A percentile compares a stretch with the other conserved stretches of the same genome.
Conservation (phyloP, 2,329 filamentous ascomycete genomes). For the Cryphonectria nitschkei region DNA sequence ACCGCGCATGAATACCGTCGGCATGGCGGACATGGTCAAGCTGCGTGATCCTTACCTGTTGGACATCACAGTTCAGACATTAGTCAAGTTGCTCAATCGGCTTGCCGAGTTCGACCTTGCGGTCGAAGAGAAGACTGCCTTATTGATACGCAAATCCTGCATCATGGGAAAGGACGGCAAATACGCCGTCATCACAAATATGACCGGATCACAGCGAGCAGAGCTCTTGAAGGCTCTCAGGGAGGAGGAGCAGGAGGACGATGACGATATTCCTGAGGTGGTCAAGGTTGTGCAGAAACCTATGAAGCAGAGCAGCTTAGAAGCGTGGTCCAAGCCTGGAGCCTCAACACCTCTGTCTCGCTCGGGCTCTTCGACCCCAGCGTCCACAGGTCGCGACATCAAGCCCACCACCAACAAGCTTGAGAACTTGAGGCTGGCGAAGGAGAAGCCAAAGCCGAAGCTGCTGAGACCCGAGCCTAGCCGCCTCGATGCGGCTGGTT, state of each 20-base stretch:
- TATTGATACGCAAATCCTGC: slow-evolving; percentile 69
- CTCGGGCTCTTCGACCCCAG: slow-evolving; percentile 34
- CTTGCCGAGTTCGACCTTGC: slow-evolving; percentile 78
- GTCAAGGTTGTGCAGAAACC: slow-evolving; percentile 51
- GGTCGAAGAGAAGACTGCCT: slow-evolving; percentile 62
- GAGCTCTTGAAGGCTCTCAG: slow-evolving; percentile 71
- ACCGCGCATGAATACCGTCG: slow-evolving; percentile 65
- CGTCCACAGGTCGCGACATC: slow-evolving; percentile 17
- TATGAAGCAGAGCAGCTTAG: slow-evolving; percentile 64
- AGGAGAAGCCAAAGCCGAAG: slow-evolving; percentile 43
- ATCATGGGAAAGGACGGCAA: slow-evolving; percentile 60
- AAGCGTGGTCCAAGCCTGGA: slow-evolving; percentile 63
- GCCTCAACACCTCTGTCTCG: slow-evolving; percentile 32
- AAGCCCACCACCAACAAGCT: slow-evolving; percentile 28
- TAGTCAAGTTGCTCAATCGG: slow-evolving; percentile 81
- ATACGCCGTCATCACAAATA: slow-evolving; percentile 72
- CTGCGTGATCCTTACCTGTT: slow-evolving; percentile 87
- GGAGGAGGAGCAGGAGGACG: slow-evolving; percentile 41
- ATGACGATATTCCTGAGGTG: slow-evolving; percentile 53
- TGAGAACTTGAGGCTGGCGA: slow-evolving; percentile 31
- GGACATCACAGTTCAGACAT: slow-evolving; percentile 77
- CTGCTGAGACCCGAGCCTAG: slow-evolving; percentile 37
- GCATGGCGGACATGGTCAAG: slow-evolving; percentile 85
- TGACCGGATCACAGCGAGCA: slow-evolving; percentile 81
- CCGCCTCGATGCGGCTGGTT: slow-evolving; percentile 37